These are phyloP conservation scores for Abrus pulchellus DNA, from an alignment of 306 rosid genomes.

Conservation along the genomic window DNA sequence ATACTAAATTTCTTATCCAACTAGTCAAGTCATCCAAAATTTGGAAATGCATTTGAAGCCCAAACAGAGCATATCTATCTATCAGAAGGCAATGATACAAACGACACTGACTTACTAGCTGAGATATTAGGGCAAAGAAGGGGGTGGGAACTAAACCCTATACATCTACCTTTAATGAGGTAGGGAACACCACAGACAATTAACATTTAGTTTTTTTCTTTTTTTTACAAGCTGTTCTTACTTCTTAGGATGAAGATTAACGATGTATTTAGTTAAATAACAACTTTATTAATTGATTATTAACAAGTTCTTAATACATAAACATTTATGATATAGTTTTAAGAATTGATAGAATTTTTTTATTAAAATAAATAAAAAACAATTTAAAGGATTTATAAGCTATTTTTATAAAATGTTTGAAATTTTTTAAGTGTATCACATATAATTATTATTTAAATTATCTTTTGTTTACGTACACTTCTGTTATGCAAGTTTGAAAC, in stretches of 20 bases:
- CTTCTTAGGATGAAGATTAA: background rate
- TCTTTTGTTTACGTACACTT: background rate
- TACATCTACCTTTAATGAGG: background rate
- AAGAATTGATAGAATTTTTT: too few relatives aligned
- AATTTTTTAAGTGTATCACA: too few relatives aligned
- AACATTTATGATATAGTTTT: too few relatives aligned
- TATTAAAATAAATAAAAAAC: too few relatives aligned
- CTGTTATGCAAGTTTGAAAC: background rate
- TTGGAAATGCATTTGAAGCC: background rate
- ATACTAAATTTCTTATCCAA: background rate
- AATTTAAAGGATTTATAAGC: too few relatives aligned
- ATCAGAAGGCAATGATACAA: background rate
- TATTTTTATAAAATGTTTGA: too few relatives aligned
- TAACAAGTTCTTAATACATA: too few relatives aligned
- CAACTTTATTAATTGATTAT: too few relatives aligned
- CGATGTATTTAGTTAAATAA: too few relatives aligned
- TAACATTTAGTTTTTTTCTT: background rate
- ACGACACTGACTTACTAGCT: background rate
- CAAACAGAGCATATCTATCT: background rate
- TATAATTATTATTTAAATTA: background rate
- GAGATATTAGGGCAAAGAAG: background rate
- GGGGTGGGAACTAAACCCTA: constrained; percentile 13
- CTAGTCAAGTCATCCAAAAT: background rate
- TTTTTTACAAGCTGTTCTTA: background rate
- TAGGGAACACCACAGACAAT: background rate